Evolutionary conservation across 805 yeast species (phyloP).

Genomic region (Saturnispora silvae): DNA sequence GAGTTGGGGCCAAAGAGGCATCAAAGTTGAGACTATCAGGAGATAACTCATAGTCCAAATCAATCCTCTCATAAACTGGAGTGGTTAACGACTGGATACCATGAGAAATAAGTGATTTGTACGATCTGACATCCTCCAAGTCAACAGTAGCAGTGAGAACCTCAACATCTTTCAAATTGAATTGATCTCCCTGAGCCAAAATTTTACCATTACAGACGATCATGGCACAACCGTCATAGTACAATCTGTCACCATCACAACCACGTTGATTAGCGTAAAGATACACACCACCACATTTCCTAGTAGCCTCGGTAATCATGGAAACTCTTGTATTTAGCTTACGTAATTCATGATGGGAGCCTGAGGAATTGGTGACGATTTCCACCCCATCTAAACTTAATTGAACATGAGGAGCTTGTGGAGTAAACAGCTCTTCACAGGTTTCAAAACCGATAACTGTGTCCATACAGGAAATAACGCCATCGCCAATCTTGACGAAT

Average conservation of each 20-base stretch:
- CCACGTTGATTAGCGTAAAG: conserved; percentile 93
- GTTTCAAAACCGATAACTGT: conserved; percentile 96
- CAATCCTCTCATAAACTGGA: conserved; percentile 42
- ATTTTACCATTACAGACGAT: conserved; percentile 88
- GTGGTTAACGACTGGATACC: conserved; percentile 51
- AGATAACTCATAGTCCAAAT: conserved; percentile 57
- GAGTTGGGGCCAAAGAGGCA: conserved; percentile 50
- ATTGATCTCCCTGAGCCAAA: conserved; percentile 90
- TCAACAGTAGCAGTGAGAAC: conserved; percentile 94
- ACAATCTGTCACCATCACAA: conserved; percentile 94
- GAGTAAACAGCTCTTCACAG: conserved; percentile 95
- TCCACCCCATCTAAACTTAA: conserved; percentile 97
- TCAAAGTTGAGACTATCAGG: conserved; percentile 50
- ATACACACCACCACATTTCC: conserved; percentile 94
- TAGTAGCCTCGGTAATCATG: conserved; percentile 83
- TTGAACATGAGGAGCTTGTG: conserved; percentile 86
- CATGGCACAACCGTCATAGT: conserved; percentile 94
- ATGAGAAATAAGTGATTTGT: conserved; percentile 64
- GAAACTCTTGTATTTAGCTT: conserved; percentile 78
- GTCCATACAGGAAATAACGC: conserved; percentile 71
- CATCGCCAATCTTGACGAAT: conserved; percentile 70
- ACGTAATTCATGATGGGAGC: conserved; percentile 94
- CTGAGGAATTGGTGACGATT: conserved; percentile 88
- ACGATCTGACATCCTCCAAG: conserved; percentile 79
- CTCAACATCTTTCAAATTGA: conserved; percentile 83